Conservation (phyloP, 805 yeast genomes). For the Starmera dryadoides region DNA sequence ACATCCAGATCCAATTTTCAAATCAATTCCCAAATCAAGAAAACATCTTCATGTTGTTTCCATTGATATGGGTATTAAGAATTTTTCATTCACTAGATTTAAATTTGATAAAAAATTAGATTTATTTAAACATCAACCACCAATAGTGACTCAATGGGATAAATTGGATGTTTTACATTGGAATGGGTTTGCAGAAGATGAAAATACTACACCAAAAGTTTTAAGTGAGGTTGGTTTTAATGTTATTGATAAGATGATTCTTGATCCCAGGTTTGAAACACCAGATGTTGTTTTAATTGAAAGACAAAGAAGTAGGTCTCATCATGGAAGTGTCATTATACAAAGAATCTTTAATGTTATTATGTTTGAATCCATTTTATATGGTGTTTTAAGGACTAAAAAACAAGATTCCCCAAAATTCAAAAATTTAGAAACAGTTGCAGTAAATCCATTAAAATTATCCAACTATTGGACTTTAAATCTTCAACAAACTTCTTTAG, state of each 20-base stretch:
- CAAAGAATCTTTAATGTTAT: conserved; percentile 47
- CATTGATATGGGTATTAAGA: conserved; percentile 30
- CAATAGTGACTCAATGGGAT: conserved; percentile 25
- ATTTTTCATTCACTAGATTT: conserved; percentile 25
- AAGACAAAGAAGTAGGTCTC: conserved; percentile 46
- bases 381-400: conserved; percentile 19
- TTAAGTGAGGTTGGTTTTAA: conserved; percentile 17
- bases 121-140: conserved; percentile 14
- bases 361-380: conserved; percentile 44
- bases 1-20: too few species aligned
- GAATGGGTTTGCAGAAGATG: conserved; percentile 4
- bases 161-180: conserved; percentile 23
- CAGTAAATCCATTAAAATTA: conserved; percentile 15
- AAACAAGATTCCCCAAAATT: neutral
- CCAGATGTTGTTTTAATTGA: conserved; percentile 45
- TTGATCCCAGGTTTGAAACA: conserved; percentile 9
- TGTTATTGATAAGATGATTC: conserved; percentile 19
- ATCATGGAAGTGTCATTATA: conserved; percentile 36
- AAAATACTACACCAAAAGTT: conserved; percentile 16
- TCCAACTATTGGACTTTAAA: conserved; percentile 17
- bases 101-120: conserved; percentile 17
- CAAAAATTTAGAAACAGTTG: conserved; percentile 8
- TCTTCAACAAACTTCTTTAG: too few species aligned
- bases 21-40: conserved; percentile 12
- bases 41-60: conserved; percentile 20